Percentiles rank a stretch among this genome's conserved stretches.
Evolutionary conservation across 2,329 filamentous ascomycete genomes (phyloP).

Genomic region (Apiospora aurea): DNA sequence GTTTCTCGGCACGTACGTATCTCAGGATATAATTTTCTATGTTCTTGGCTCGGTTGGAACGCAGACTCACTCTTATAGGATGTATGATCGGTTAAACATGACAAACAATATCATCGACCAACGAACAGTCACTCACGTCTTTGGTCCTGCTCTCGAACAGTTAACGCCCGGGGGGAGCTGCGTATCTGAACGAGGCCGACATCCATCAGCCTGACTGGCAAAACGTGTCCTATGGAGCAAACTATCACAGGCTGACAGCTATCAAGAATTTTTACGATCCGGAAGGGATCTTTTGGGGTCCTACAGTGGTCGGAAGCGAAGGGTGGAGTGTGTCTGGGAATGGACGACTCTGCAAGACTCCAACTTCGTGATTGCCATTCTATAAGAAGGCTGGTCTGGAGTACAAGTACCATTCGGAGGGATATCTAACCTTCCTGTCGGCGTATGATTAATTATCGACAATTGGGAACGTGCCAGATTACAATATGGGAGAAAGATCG

Average conservation of each 20-base stretch:
- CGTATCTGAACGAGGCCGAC: slow-evolving; percentile 50
- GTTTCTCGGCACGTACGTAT: too few relatives aligned
- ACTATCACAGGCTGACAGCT: slow-evolving; percentile 41
- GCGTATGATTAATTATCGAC: too few relatives aligned
- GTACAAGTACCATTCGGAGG: too few relatives aligned
- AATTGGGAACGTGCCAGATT: too few relatives aligned
- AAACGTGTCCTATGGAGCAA: slow-evolving; percentile 45
- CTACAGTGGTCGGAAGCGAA: slow-evolving; percentile 50
- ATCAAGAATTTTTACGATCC: slow-evolving; percentile 54
- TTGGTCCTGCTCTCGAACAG: slow-evolving; percentile 34
- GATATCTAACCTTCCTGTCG: too few relatives aligned
- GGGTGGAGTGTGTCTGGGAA: slow-evolving; percentile 43
- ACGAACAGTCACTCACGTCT: slow-evolving; percentile 36
- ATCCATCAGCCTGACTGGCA: slow-evolving; percentile 44
- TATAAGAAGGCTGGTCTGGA: too few relatives aligned
- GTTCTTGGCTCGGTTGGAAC: slow-evolving; percentile 24
- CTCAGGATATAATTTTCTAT: too few relatives aligned
- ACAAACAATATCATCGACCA: slow-evolving; percentile 30
- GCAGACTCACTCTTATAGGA: slow-evolving; percentile 27
- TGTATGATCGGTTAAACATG: too few relatives aligned
- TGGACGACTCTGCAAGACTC: background rate
- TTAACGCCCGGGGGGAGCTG: slow-evolving; percentile 31
- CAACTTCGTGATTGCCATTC: too few relatives aligned
- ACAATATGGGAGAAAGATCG: too few relatives aligned
- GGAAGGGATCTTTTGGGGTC: slow-evolving; percentile 47